A percentile compares a stretch with the other conserved stretches of the same genome.
phyloP scores from a whole-genome alignment of 2,329 filamentous ascomycete genomes.

The Macrophomina phaseolina region DNA sequence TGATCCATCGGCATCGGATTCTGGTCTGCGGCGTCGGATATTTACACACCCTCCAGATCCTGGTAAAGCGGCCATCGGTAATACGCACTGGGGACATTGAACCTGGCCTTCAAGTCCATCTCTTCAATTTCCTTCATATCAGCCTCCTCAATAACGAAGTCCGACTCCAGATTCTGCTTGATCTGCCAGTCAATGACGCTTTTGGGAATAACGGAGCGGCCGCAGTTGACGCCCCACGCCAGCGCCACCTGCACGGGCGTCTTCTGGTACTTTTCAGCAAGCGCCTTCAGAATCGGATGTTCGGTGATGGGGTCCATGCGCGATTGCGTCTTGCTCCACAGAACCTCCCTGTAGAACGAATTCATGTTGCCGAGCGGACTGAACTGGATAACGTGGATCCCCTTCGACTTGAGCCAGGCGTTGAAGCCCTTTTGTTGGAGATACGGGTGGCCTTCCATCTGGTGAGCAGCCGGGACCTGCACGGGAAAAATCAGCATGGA shows the following conservation, averaged over 20 bases:
- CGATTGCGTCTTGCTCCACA: not conserved
- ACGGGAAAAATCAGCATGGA: not conserved
- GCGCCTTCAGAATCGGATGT: constrained; percentile 8
- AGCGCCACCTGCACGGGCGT: constrained; percentile 58
- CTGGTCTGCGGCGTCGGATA: not conserved
- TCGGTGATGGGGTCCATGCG: constrained; percentile 8
- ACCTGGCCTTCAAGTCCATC: constrained; percentile 66
- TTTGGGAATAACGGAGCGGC: constrained; percentile 61
- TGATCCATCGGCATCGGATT: too few relatives aligned
- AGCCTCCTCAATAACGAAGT: constrained; percentile 63
- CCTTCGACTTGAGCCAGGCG: constrained; percentile 55
- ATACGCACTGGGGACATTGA: constrained; percentile 63
- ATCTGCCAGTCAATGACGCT: constrained; percentile 47
- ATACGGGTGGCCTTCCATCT: constrained; percentile 62
- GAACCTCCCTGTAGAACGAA: constrained; percentile 1
- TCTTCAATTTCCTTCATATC: constrained; percentile 56
- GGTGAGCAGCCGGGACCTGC: constrained; percentile 53
- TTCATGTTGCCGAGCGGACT: constrained; percentile 22
- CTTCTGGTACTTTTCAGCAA: constrained; percentile 54
- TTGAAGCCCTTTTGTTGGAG: constrained; percentile 57
- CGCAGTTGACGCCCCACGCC: constrained; percentile 60
- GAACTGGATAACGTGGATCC: constrained; percentile 50
- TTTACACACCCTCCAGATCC: constrained; percentile 59
- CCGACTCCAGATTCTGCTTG: constrained; percentile 44
- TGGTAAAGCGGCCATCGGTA: constrained; percentile 66